Base-by-base conservation (phyloP, 108 stramenopile species). In the Fragilariopsis cylindrus region DNA sequence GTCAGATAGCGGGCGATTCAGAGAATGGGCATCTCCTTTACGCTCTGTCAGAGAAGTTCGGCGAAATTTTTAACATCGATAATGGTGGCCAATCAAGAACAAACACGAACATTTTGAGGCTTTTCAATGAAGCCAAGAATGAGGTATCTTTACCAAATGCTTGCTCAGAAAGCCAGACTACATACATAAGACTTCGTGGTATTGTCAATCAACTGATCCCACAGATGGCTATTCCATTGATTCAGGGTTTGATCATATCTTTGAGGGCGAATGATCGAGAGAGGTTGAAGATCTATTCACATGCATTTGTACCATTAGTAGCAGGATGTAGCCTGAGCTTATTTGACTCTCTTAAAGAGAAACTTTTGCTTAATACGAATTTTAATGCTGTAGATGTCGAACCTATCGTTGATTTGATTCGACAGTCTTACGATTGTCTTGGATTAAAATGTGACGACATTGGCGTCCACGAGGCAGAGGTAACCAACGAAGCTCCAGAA, bases 91-190 rank as follows among this genome's bases (percentile, higher is more conserved):
- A 92, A 69, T 80, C 91, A 15, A 66, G 73, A 39, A 81, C 88
- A 7, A 95, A 92, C 69, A 66, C 73, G 4, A 85, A 90, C 56
- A 83, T 95, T 30, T 72, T 95, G 45, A 84, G 85, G 48, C 78
- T 88, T 7, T 88, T 95, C 76, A 88, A 92, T 53, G 70, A 91
- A 74, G 94, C 90, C 13, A 89, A 91, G 58, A 79, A 82, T 65
- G 86, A 92, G 72, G 65, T 95, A 4, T 80, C 89, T 2, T 80
- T 90, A 11, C 81, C 93, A 4, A 79, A 84, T 66, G 79, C 90
- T 54, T 94, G 93, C 71, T 71, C 84, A 4, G 75, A 82, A 9
- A 86, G 77, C 73, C 45, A 76, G 63, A 66, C 80, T 7, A 88
- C 89, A 57, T 86, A 83, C 72, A 42, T 74, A 52, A 71, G 71